Conservation (phyloP, 2,329 filamentous ascomycete genomes). For the Colletotrichum chrysophilum region DNA sequence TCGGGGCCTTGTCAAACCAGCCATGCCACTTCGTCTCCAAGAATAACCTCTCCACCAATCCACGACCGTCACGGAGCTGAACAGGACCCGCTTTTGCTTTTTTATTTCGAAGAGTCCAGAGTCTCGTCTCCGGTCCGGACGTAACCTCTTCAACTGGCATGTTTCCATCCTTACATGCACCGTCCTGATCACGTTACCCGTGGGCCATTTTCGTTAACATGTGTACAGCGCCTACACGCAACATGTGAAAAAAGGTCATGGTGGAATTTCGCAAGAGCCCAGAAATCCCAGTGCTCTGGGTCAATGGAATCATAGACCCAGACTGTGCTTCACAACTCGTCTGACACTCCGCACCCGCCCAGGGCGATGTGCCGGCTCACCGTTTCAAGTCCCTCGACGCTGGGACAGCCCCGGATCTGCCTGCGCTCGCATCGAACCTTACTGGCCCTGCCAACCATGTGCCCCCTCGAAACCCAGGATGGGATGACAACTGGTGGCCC, state of each 20-base stretch:
- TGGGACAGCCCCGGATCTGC: conserved; percentile 12
- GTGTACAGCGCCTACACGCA: neutral
- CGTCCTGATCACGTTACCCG: neutral
- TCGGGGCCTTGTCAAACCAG: neutral
- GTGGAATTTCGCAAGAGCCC: neutral
- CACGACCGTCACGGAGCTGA: neutral
- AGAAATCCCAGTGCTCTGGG: neutral
- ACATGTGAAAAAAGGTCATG: neutral
- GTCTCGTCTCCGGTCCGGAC: neutral
- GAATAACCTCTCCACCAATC: conserved; percentile 13
- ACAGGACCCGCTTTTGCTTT: neutral
- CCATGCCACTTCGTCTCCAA: neutral
- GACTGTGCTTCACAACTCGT: neutral
- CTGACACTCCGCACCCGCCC: neutral
- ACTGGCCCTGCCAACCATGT: neutral
- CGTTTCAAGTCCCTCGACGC: conserved; percentile 6
- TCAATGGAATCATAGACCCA: neutral
- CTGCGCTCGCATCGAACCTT: conserved; percentile 4
- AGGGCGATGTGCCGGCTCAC: neutral
- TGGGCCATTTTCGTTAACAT: neutral
- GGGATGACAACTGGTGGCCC: conserved; percentile 9
- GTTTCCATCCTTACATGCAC: neutral
- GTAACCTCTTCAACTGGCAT: neutral
- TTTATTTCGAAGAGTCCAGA: conserved; percentile 2
- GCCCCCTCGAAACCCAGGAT: neutral